Base-by-base conservation (phyloP, 1,139 yeast genomes). In the Taphrina communis region DNA sequence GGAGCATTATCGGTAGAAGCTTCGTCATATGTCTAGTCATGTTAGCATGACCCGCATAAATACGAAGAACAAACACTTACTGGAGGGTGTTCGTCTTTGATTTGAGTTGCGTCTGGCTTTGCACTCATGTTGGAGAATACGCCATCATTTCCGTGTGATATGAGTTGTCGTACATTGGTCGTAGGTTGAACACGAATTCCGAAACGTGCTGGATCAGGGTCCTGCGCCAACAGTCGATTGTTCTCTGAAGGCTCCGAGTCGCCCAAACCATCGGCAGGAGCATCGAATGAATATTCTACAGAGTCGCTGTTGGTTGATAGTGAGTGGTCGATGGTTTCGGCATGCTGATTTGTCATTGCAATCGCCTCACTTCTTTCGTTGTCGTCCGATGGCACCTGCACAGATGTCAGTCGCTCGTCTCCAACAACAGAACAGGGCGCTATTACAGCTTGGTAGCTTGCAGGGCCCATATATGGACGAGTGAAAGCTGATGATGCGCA, bases 1-100 rank as follows among this genome's bases (percentile, higher is more conserved):
- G 99, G 99, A 0, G 96, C 86, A 31, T 96, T 86, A 77, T 94
- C 99, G 1, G 94, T 90, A 0, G 97, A 93, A 0, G 97, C 98
- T 75, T 93, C 97, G 71, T 90, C 97, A 78, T 95, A 94, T 1
- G 67, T 62, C 56, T 35, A 39, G 11, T 11, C 36, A 38, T 36
- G 11, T 38, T 9, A 46, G 41, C 51, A 38, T 35, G 25, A 3
- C 25, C 39, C 46, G n/a, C 36, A 8, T 17, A 11, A 11, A 44
- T 41, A 36, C 50, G 31, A 53, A 8, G 31, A 53, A 8, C 5
- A 44, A 44, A 25, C 21, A 19, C 62, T 44, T 66, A 67, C 61
- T 6, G 99, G 99, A n/a, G 97, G 96, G 65, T 82, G 82, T 60
- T 82, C 82, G 68, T 80, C 76, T 63, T 75, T 77, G 35, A 72